phyloP scores from a whole-genome alignment of 192 early-diverging fungal genomes.

The Dimargaris cristalligena region DNA sequence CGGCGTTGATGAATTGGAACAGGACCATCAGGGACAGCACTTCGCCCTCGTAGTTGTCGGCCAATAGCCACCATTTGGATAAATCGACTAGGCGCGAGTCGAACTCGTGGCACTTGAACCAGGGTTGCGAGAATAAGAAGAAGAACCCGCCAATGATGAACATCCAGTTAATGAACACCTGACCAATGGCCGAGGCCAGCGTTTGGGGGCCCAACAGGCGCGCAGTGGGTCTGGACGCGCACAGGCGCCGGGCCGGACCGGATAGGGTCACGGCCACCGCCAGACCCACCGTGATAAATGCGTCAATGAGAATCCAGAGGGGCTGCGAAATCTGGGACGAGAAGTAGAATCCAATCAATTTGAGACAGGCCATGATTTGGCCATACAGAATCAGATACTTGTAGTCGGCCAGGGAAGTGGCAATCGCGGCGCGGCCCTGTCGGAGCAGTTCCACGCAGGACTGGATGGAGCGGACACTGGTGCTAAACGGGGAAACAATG shows the following conservation, averaged over 20 bases:
- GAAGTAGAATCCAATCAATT: constrained; percentile 49
- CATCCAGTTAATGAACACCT: constrained; percentile 45
- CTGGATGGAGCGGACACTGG: constrained; percentile 38
- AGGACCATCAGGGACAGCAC: constrained; percentile 33
- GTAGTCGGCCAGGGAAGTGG: constrained; percentile 51
- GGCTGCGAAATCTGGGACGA: constrained; percentile 37
- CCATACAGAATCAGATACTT: constrained; percentile 51
- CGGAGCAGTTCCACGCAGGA: constrained; percentile 52
- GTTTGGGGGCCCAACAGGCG: constrained; percentile 53
- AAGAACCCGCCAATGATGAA: constrained; percentile 32
- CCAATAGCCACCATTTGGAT: constrained; percentile 55
- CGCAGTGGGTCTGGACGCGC: constrained; percentile 42
- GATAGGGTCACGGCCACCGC: constrained; percentile 44
- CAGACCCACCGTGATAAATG: constrained; percentile 40
- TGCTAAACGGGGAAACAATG: constrained; percentile 66
- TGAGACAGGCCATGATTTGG: constrained; percentile 42
- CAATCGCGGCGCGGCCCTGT: constrained; percentile 52
- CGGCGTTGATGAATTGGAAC: constrained; percentile 53
- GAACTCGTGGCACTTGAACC: constrained; percentile 55
- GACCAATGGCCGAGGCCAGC: constrained; percentile 37
- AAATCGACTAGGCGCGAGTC: constrained; percentile 38
- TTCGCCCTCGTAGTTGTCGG: constrained; percentile 53
- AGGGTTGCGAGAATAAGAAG: constrained; percentile 38
- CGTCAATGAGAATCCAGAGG: constrained; percentile 56
- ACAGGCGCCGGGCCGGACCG: constrained; percentile 34